Conservation (phyloP, 345 rosid genomes). For the Brassica carinata region DNA sequence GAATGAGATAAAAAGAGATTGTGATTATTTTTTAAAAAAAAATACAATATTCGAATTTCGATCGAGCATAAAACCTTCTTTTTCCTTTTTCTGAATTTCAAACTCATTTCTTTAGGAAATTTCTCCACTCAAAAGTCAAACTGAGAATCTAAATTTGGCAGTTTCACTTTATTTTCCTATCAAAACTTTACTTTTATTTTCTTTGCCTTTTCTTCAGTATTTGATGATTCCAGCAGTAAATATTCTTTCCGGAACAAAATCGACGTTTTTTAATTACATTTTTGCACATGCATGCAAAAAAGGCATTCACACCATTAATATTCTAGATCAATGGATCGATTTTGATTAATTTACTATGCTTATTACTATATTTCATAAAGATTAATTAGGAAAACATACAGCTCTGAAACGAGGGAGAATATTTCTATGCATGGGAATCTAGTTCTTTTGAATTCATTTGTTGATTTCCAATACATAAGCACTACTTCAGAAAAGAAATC, state of each 20-base stretch:
- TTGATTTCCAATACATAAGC: conserved; percentile 29
- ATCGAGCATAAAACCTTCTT: background rate
- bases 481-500: background rate
- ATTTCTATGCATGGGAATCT: conserved; percentile 12
- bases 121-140: conserved; percentile 21
- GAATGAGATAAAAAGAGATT: background rate
- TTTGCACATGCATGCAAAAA: background rate
- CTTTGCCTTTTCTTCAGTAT: background rate
- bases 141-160: conserved; percentile 2
- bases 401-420: background rate
- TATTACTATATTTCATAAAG: background rate
- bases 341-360: background rate
- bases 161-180: background rate
- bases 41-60: background rate
- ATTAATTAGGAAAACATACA: background rate
- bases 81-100: background rate
- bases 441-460: conserved; percentile 18
- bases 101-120: background rate
- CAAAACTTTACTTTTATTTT: conserved; percentile 20
- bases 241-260: background rate
- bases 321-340: background rate
- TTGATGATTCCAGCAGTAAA: background rate
- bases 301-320: background rate
- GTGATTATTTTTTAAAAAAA: background rate
- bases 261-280: conserved; percentile 15